Percentiles rank a stretch among this genome's conserved stretches.
These are phyloP conservation scores for Vigna reflexopilosa DNA, from an alignment of 306 rosid species.

Conservation along the genomic window DNA sequence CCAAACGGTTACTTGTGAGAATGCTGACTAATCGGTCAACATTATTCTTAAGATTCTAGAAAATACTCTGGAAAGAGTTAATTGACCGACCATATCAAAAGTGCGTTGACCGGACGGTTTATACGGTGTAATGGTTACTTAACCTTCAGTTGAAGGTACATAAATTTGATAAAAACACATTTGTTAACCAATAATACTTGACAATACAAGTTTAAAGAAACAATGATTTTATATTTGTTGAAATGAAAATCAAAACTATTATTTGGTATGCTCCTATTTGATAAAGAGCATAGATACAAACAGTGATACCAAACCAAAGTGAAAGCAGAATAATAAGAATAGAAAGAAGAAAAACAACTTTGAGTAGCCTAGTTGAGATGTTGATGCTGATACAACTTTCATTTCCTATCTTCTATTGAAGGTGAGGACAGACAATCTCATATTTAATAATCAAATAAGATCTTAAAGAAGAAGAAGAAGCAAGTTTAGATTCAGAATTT, in stretches of 20 bases:
- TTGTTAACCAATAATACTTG: too few relatives aligned
- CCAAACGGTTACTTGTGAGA: too few relatives aligned
- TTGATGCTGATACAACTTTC: conserved; percentile 44
- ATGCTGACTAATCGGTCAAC: too few relatives aligned
- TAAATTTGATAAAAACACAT: too few relatives aligned
- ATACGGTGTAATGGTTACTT: too few relatives aligned
- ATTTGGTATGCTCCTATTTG: conserved; percentile 1
- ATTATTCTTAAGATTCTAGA: too few relatives aligned
- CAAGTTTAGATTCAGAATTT: conserved; percentile 48
- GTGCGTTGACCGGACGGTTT: too few relatives aligned
- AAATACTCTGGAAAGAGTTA: too few relatives aligned
- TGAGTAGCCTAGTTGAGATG: conserved; percentile 46
- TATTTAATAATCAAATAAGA: conserved; percentile 47
- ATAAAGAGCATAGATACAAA: conserved; percentile 25
- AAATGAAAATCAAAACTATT: not conserved
- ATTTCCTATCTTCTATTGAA: conserved; percentile 4
- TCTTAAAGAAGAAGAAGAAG: conserved; percentile 47
- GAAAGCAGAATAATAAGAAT: conserved; percentile 31
- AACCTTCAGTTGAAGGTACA: too few relatives aligned
- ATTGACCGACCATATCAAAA: too few relatives aligned
- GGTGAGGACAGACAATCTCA: conserved; percentile 54
- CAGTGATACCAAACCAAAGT: conserved; percentile 44
- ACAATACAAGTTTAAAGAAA: too few relatives aligned
- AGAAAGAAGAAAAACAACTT: conserved; percentile 20
- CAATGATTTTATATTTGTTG: too few relatives aligned